Percentiles rank a stretch among this genome's conserved stretches.
Evolutionary conservation across 768 basidiomycete species (phyloP).

Genomic region (Lentinula guzmanii): DNA sequence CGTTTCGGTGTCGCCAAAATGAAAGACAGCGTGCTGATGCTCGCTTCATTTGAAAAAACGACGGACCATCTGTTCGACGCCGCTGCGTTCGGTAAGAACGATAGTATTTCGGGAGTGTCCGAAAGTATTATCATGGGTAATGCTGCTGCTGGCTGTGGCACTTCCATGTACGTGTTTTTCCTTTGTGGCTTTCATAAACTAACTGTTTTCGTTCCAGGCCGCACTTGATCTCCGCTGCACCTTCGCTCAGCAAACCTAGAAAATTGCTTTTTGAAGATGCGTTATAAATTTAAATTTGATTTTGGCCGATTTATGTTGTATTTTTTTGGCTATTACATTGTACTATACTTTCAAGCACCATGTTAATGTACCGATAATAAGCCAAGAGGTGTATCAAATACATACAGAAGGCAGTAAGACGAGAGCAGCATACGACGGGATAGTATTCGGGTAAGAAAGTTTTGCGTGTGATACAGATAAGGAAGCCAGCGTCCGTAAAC

Average conservation of each 20-base stretch:
- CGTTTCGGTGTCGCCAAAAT: conserved; percentile 99
- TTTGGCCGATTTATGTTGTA: neutral
- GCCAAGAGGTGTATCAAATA: no score
- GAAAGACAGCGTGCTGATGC: conserved; percentile 99
- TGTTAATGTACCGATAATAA: no score
- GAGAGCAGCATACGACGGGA: no score
- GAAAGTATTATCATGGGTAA: conserved; percentile 99
- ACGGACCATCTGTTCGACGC: conserved; percentile 99
- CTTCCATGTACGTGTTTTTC: conserved; percentile 65
- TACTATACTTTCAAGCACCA: neutral
- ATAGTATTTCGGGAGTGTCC: conserved; percentile 92
- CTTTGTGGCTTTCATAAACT: neutral
- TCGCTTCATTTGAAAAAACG: conserved; percentile 99
- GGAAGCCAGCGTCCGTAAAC: no score
- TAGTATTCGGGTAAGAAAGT: no score
- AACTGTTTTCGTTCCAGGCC: conserved; percentile 29
- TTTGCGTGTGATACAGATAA: no score
- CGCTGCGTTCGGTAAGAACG: conserved; percentile 91
- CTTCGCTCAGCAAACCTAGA: conserved; percentile 41
- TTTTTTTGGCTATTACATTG: neutral
- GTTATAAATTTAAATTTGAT: conserved; percentile 18
- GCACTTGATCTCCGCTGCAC: conserved; percentile 38
- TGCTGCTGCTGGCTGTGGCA: conserved; percentile 89
- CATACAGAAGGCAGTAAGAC: no score
- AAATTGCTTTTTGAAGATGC: conserved; percentile 45